phyloP scores from a whole-genome alignment of 345 rosid genomes.

The Geranium brycei region DNA sequence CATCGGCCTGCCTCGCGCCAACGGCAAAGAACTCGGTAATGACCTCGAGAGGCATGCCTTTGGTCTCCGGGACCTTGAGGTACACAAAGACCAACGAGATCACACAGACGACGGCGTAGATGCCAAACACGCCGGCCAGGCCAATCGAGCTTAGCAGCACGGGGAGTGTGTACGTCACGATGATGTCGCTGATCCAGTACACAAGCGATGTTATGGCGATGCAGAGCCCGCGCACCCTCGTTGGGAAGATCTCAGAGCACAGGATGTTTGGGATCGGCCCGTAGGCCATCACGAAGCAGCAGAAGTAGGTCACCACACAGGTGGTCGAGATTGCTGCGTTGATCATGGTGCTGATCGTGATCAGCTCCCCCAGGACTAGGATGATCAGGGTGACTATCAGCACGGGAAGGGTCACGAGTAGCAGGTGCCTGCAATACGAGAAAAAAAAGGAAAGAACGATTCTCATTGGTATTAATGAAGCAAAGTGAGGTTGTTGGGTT shows the following conservation, averaged over 20 bases:
- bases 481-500: too few relatives aligned
- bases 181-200: conserved; percentile 77
- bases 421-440: conserved; percentile 47
- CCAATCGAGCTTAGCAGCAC: conserved; percentile 74
- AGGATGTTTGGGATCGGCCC: conserved; percentile 95
- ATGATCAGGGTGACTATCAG: conserved; percentile 53
- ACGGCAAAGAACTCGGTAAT: conserved; percentile 88
- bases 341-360: conserved; percentile 36
- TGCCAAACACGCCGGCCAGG: conserved; percentile 57
- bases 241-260: conserved; percentile 96
- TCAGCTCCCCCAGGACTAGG: conserved; percentile 46
- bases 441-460: background rate
- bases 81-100: conserved; percentile 77
- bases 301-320: conserved; percentile 76
- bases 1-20: conserved; percentile 57
- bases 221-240: conserved; percentile 94
- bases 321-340: conserved; percentile 60
- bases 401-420: conserved; percentile 76
- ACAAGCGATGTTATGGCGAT: conserved; percentile 83
- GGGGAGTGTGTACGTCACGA: conserved; percentile 80
- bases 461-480: too few relatives aligned
- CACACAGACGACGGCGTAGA: conserved; percentile 62
- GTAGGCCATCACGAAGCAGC: conserved; percentile 73
- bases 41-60: conserved; percentile 98
- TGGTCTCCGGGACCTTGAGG: conserved; percentile 93